Evolutionary conservation across 805 yeast species (phyloP), one percentile per base, ranked within the genome.

Genomic region (Wickerhamiella shivajii): DNA sequence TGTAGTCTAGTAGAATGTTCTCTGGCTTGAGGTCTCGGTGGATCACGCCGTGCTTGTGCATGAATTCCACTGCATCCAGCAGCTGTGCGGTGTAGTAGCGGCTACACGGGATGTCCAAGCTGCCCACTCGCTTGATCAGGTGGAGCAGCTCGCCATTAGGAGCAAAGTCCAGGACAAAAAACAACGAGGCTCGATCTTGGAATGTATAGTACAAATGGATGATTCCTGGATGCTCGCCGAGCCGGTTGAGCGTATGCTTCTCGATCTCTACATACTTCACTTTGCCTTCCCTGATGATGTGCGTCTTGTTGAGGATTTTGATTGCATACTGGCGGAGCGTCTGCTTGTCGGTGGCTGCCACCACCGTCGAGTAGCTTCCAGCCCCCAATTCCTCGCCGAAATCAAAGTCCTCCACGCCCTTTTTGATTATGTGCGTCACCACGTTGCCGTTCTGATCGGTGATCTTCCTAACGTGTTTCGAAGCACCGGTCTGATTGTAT

Each of bases 1-100:
- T 90, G 40, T 72, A 72, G 49, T 79, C 87, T 29, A 90, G 67
- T 44, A 87, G 55, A 31, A 87, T 78, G 51, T 87, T 87, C 48
- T 87, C 98, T 0, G 98, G 98, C 54, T 87, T 87, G 47, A 90
- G 60, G 56, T 90, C 98, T 41, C 98, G 65, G 52, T 87, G 98
- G 13, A 90, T 78, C 8, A 87, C 80, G 1, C 94, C 95, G 44
- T 73, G 77, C 37, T 71, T 69, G 52, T 90, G 97, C 60, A 87
- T 84, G 57, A 77, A 90, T 39, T 69, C 72, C 14, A 90, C 74
- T 0, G 95, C 84, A 53, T 90, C 98, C n/a, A 90, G 64, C 31
- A 90, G 61, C 55, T 90, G 97, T 21, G 70, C 66, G 59, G 79
- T 73, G 52, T 85, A 87, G 58, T 83, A 90, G 47, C 70, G 70